Evolutionary conservation across 345 rosid species (phyloP).

Genomic region (Acer saccharum): DNA sequence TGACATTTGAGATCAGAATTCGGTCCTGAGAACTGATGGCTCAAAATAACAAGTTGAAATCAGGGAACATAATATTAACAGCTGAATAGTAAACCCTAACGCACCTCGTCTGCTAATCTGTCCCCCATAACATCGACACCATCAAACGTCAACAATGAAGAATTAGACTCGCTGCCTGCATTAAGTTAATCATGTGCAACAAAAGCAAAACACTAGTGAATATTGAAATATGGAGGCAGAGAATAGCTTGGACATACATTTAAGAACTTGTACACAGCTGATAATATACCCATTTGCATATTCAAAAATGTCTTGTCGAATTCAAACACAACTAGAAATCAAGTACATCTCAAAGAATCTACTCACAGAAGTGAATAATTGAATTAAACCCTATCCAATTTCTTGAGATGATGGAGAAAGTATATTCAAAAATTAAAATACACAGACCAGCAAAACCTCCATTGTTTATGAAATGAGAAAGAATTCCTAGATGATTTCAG

Average conservation of each 20-base stretch:
- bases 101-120: conserved; percentile 84
- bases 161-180: conserved; percentile 78
- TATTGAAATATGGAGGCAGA: background rate
- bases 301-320: background rate
- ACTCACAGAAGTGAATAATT: too few relatives aligned
- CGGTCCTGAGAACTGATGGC: background rate
- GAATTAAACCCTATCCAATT: too few relatives aligned
- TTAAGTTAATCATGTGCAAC: conserved; percentile 10
- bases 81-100: conserved; percentile 12
- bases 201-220: background rate
- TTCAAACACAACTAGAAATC: background rate
- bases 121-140: conserved; percentile 94
- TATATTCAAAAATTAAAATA: too few relatives aligned
- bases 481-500: too few relatives aligned
- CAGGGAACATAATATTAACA: background rate
- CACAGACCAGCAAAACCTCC: background rate
- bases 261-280: background rate
- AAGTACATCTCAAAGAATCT: background rate
- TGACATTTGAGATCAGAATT: background rate
- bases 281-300: background rate
- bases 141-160: conserved; percentile 59
- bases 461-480: too few relatives aligned
- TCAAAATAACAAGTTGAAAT: conserved; percentile 13
- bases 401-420: background rate
- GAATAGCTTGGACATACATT: background rate